Percentiles rank a stretch among this genome's conserved stretches.
Conservation (phyloP, 345 rosid genomes). For the Firmiana major region DNA sequence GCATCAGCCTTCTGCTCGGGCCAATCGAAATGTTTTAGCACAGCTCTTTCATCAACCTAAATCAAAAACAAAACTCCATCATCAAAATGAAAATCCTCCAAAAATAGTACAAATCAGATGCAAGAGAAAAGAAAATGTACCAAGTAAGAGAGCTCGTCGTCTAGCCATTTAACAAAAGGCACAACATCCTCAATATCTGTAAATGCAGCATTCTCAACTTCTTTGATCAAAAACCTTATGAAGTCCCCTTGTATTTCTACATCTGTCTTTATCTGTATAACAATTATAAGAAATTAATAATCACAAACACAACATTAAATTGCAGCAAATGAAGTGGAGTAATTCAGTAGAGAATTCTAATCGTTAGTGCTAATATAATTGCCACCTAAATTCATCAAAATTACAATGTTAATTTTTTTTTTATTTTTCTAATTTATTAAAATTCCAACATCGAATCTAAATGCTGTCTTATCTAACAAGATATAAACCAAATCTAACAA, state of each 20-base stretch:
- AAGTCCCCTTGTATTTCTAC: slow-evolving; percentile 89
- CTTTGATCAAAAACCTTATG: slow-evolving; percentile 77
- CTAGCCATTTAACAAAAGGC: slow-evolving; percentile 86
- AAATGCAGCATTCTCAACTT: slow-evolving; percentile 81
- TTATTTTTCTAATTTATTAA: background rate
- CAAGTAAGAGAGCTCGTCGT: slow-evolving; percentile 13
- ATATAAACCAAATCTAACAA: slow-evolving; percentile 23
- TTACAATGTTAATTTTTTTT: background rate
- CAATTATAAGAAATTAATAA: background rate
- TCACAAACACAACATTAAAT: background rate
- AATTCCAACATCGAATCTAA: slow-evolving; percentile 19
- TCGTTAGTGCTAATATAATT: background rate
- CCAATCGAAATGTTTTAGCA: slow-evolving; percentile 75
- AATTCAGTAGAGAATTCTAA: background rate
- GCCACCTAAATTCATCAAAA: background rate
- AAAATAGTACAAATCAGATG: background rate
- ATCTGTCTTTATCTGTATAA: slow-evolving; percentile 76
- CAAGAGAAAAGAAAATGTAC: background rate
- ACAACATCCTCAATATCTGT: slow-evolving; percentile 82
- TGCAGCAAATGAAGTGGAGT: background rate
- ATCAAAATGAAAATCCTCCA: background rate
- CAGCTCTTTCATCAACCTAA: slow-evolving; percentile 79
- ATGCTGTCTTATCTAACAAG: slow-evolving; percentile 33
- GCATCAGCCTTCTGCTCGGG: slow-evolving; percentile 77
- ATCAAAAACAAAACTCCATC: background rate